These are phyloP conservation scores for Achaetomiella virescens DNA, from an alignment of 495 filamentous ascomycete species.

Conservation along the genomic window DNA sequence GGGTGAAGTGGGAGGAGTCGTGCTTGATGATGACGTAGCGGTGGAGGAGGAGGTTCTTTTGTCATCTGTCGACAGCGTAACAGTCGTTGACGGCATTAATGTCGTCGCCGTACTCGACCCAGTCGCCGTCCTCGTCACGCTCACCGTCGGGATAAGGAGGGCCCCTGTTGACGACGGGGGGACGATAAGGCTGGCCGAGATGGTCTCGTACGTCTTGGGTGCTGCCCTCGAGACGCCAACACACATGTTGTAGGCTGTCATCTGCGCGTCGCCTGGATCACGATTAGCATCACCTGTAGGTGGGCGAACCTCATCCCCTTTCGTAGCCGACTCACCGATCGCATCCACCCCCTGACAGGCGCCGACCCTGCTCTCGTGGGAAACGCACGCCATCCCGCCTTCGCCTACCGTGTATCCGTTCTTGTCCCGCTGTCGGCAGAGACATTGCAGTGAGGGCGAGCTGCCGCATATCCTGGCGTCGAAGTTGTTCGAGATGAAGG, in stretches of 20 bases:
- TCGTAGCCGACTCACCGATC: conserved; percentile 26
- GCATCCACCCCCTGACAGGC: conserved; percentile 33
- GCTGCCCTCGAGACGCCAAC: conserved; percentile 45
- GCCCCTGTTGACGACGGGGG: conserved; percentile 23
- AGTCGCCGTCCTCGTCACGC: conserved; percentile 9
- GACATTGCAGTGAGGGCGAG: conserved; percentile 50
- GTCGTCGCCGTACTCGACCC: conserved; percentile 11
- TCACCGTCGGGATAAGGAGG: conserved; percentile 20
- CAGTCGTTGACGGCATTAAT: conserved; percentile 6
- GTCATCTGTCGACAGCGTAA: conserved; percentile 6
- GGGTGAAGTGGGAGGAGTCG: conserved; percentile 6
- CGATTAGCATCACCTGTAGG: conserved; percentile 17
- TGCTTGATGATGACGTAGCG: conserved; percentile 7
- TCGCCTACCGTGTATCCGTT: conserved; percentile 66
- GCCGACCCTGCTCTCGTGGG: conserved; percentile 40
- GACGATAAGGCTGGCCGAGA: conserved; percentile 52
- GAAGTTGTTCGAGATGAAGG: conserved; percentile 57
- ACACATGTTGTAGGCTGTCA: conserved; percentile 54
- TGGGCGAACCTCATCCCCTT: not conserved
- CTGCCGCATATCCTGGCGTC: conserved; percentile 42
- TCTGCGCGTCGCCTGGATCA: conserved; percentile 25
- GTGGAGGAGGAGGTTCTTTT: conserved; percentile 12
- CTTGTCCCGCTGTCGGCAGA: conserved; percentile 54
- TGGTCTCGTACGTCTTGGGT: conserved; percentile 52
- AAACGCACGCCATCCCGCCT: conserved; percentile 57